Conservation (phyloP, 1,284 basidiomycete species). For the Ceratorhiza oryzae-sativae region DNA sequence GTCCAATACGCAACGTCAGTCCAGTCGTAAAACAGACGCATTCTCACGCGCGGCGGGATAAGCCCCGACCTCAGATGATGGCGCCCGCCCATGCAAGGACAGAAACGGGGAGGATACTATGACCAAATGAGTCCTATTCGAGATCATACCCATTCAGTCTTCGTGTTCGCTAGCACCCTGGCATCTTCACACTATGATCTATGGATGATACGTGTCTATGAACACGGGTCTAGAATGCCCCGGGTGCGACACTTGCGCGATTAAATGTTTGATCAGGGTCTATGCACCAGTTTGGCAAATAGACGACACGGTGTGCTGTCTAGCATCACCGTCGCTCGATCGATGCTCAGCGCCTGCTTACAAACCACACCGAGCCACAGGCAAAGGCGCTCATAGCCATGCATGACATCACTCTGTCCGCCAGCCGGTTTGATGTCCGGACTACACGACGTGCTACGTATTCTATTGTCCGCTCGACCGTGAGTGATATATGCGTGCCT, state of each 20-base stretch:
- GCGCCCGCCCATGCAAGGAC: constrained; percentile 1
- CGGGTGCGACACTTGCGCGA: constrained; percentile 4
- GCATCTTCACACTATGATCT: constrained; percentile 3
- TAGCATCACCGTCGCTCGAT: neutral
- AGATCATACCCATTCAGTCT: neutral
- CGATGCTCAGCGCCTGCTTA: neutral
- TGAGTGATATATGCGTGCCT: constrained; percentile 10
- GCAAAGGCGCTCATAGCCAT: neutral
- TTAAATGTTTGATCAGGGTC: constrained; percentile 10
- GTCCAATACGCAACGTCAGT: neutral
- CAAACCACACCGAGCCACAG: neutral
- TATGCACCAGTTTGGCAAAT: neutral
- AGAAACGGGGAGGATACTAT: neutral
- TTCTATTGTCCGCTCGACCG: constrained; percentile 2
- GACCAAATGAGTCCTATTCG: too few species aligned
- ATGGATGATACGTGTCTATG: neutral
- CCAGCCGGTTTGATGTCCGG: constrained; percentile 15
- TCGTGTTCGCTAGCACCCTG: neutral
- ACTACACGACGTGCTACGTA: neutral
- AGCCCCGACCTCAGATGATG: constrained; percentile 30
- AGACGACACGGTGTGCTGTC: neutral
- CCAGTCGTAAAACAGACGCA: constrained; percentile 33
- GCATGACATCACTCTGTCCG: neutral
- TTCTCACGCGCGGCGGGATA: constrained; percentile 24
- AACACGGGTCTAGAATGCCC: neutral